Percentiles rank a stretch among this genome's conserved stretches.
Conservation (phyloP, 2,329 filamentous ascomycete species). For the Cryphonectria parasitica region DNA sequence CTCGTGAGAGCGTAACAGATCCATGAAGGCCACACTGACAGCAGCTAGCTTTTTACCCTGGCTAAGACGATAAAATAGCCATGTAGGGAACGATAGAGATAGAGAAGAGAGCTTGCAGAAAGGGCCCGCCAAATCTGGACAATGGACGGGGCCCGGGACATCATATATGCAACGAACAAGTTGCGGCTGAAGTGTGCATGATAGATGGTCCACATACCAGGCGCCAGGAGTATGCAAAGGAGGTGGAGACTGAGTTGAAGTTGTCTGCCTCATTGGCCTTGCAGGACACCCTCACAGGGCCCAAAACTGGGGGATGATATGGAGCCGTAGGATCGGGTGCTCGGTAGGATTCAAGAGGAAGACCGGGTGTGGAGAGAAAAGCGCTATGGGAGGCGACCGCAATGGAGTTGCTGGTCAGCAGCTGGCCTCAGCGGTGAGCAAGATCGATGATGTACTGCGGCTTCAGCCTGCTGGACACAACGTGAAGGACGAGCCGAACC, state of each 20-base stretch:
- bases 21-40: neutral
- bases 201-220: neutral
- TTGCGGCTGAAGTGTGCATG: neutral
- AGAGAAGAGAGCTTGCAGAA: neutral
- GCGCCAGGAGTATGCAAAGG: neutral
- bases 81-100: neutral
- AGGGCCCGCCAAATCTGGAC: neutral
- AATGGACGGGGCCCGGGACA: neutral
- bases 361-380: neutral
- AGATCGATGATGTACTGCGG: neutral
- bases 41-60: neutral
- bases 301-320: neutral
- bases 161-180: neutral
- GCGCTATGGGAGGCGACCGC: neutral
- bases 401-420: neutral
- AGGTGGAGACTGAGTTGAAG: neutral
- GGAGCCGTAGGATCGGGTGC: neutral
- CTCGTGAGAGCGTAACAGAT: neutral
- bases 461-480: neutral
- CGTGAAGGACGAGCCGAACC: too few species aligned
- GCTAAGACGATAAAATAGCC: neutral
- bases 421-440: neutral
- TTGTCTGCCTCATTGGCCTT: neutral
- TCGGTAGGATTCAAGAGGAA: neutral
- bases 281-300: neutral